Evolutionary conservation across 768 basidiomycete genomes (phyloP).

Genomic region (Lyophyllum shimeji): DNA sequence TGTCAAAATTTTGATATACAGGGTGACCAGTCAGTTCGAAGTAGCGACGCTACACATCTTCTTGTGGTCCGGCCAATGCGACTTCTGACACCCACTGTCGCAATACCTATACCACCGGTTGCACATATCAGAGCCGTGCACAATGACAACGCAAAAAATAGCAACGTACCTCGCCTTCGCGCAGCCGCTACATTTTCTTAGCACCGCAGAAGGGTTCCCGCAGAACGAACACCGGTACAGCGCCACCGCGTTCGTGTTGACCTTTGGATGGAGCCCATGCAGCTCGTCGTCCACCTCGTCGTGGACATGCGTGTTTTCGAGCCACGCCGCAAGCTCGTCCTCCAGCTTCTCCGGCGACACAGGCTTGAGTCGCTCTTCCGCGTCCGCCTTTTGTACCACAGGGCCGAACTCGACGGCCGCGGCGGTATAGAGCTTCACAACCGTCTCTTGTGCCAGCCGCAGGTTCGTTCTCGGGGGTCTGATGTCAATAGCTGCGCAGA

Average conservation of each 20-base stretch:
- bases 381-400: slow-evolving; percentile 36
- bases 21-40: neutral
- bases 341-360: slow-evolving; percentile 39
- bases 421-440: slow-evolving; percentile 43
- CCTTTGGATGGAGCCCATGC: slow-evolving; percentile 39
- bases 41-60: slow-evolving; percentile 22
- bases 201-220: slow-evolving; percentile 56
- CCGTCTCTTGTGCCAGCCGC: slow-evolving; percentile 50
- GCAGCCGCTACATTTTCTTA: slow-evolving; percentile 48
- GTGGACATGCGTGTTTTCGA: slow-evolving; percentile 19
- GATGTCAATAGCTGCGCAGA: slow-evolving; percentile 44
- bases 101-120: slow-evolving; percentile 38
- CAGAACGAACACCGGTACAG: slow-evolving; percentile 68
- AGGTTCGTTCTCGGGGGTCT: slow-evolving; percentile 50
- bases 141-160: too few relatives aligned
- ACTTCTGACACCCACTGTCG: slow-evolving; percentile 39
- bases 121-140: neutral
- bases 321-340: slow-evolving; percentile 44
- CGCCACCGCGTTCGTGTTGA: slow-evolving; percentile 47
- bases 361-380: slow-evolving; percentile 25
- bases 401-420: slow-evolving; percentile 48
- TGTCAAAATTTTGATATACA: neutral
- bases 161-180: slow-evolving; percentile 21
- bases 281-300: slow-evolving; percentile 30
- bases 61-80: slow-evolving; percentile 40